Evolutionary conservation across 495 filamentous ascomycete genomes (phyloP), one percentile per base, ranked within the genome.

Genomic region (Xylaria castorea): DNA sequence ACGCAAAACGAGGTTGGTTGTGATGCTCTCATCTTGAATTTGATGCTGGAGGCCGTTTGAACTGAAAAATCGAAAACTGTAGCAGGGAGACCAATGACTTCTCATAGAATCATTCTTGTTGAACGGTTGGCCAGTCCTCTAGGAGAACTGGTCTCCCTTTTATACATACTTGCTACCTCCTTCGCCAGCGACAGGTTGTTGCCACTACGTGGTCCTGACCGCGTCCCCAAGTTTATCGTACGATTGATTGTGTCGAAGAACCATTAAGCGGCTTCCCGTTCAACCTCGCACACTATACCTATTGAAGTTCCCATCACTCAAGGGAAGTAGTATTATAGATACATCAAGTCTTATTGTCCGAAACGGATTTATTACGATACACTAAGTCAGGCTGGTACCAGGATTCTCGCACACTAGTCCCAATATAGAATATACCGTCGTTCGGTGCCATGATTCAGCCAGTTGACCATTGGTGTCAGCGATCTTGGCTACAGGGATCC

Each of bases 381-480:
- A 20, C 9, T 3, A 50, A 14, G 2, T 25, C n/a, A 8, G 18
- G 55, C 3, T 66, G 38, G n/a, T n/a, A n/a, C 64, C 27, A 67
- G 64, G 46, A 66, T 67, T 25, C 74, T 78, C 77, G 77, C 76
- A 79, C 77, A 76, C 77, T 77, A 79, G 36, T 27, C 72, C 68
- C 22, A 11, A 65, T 58, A 22, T 27, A 27, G 72, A 66, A 27
- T 40, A 40, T 40, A 20, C 16, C 38, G 58, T 51, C 16, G 58
- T 36, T 9, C n/a, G 30, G 22, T 22, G 34, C 51, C 4, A 25
- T n/a, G 25, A 38, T 20, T 20, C 50, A 20, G 61, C 61, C 61
- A 64, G 46, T 64, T 32, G 25, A n/a, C 34, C n/a, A 34, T 14
- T 48, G 27, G 25, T 8, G 20, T 25, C 5, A 25, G 40, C 18